Evolutionary conservation across 2,329 filamentous ascomycete species (phyloP).

Genomic region (Coleophoma eucalyptorum): DNA sequence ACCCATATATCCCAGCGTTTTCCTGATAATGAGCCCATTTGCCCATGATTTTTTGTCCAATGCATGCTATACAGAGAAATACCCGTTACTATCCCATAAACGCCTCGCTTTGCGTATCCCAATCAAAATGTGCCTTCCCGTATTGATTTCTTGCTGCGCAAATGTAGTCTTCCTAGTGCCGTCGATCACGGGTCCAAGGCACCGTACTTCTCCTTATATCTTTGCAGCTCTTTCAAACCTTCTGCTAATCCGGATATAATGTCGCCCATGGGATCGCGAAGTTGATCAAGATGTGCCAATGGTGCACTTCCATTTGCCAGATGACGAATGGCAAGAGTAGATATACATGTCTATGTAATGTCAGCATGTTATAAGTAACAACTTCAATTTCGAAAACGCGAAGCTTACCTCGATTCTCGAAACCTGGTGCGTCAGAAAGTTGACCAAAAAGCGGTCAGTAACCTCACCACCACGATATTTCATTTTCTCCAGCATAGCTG

Average conservation of each 20-base stretch:
- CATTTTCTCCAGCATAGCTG: constrained; percentile 73
- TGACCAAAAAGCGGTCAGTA: constrained; percentile 81
- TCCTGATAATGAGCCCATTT: not conserved
- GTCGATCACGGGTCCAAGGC: not conserved
- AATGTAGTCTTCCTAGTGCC: no score
- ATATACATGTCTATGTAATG: constrained; percentile 67
- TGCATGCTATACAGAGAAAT: not conserved
- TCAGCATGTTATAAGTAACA: constrained; percentile 12
- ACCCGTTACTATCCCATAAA: not conserved
- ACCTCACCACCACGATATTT: constrained; percentile 75
- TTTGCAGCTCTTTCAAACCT: constrained; percentile 61
- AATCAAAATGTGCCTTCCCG: not conserved
- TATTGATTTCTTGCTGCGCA: not conserved
- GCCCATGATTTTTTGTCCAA: not conserved
- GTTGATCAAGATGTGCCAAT: constrained; percentile 61
- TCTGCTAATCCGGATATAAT: constrained; percentile 60
- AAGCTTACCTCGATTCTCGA: constrained; percentile 81
- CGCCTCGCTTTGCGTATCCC: not conserved
- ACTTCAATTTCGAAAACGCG: constrained; percentile 8
- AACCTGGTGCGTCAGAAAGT: constrained; percentile 92
- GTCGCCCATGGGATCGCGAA: constrained; percentile 73
- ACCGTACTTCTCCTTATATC: constrained; percentile 53
- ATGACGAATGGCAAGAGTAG: constrained; percentile 75
- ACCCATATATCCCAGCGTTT: no score
- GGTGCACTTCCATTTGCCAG: constrained; percentile 66